These are phyloP conservation scores for Prunus armeniaca DNA, from an alignment of 306 rosid genomes.

Conservation along the genomic window DNA sequence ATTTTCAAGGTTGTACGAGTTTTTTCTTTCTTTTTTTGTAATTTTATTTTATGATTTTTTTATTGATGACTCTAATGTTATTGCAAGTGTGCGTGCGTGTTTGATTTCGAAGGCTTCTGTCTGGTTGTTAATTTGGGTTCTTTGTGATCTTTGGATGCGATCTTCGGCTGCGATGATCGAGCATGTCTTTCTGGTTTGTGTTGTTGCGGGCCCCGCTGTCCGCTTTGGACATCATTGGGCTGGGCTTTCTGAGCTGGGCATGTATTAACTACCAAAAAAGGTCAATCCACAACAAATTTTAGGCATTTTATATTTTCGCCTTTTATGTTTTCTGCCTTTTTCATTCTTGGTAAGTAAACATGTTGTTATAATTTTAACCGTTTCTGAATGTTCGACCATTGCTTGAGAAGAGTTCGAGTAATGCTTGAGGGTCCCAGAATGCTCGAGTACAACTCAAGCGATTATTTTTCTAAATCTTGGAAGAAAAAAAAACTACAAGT, in stretches of 20 bases:
- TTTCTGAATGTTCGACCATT: too few species aligned
- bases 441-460: too few species aligned
- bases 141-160: slow-evolving; percentile 22
- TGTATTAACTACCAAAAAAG: too few species aligned
- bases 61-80: slow-evolving; percentile 11
- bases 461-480: too few species aligned
- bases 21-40: slow-evolving; percentile 9
- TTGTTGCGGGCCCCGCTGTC: slow-evolving; percentile 37
- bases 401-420: too few species aligned
- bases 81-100: not conserved
- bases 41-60: not conserved
- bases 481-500: too few species aligned
- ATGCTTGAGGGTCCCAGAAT: too few species aligned
- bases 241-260: not conserved
- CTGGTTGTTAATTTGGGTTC: slow-evolving; percentile 31
- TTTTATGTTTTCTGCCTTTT: too few species aligned
- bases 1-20: slow-evolving; percentile 16
- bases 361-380: too few species aligned
- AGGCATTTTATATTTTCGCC: too few species aligned
- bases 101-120: slow-evolving; percentile 5
- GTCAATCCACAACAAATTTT: too few species aligned
- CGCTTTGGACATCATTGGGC: slow-evolving; percentile 4
- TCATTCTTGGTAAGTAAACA: too few species aligned
- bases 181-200: slow-evolving; percentile 38
- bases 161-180: slow-evolving; percentile 37